These are phyloP conservation scores for Saposhnikovia divaricata DNA, from an alignment of 129 eudicot species.

Conservation along the genomic window DNA sequence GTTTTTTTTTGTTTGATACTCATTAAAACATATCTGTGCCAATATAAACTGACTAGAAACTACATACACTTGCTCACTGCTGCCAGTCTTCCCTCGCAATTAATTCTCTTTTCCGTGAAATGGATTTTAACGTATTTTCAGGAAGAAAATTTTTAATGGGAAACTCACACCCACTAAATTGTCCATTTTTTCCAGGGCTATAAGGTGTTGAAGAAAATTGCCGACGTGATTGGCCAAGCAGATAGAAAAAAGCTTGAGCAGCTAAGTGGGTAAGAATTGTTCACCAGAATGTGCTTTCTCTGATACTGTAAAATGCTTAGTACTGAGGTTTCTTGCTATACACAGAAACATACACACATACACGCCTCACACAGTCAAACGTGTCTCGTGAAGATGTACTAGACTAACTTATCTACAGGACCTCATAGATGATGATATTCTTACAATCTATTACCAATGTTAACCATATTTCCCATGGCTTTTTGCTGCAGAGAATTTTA, in stretches of 20 bases:
- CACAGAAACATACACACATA: neutral
- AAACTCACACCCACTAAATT: neutral
- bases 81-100: neutral
- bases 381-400: neutral
- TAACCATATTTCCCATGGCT: constrained; percentile 10
- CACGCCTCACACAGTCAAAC: neutral
- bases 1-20: neutral
- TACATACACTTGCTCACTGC: neutral
- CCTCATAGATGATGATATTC: neutral
- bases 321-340: neutral
- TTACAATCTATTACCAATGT: neutral
- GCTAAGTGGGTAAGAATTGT: constrained; percentile 67
- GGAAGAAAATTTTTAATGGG: neutral
- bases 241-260: constrained; percentile 62
- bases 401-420: neutral
- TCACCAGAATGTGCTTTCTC: constrained; percentile 4
- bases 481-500: constrained; percentile 78
- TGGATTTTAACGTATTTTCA: neutral
- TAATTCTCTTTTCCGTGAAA: neutral
- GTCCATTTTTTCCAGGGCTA: constrained; percentile 49
- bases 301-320: neutral
- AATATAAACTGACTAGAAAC: neutral
- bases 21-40: neutral
- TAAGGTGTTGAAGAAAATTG: constrained; percentile 81
- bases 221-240: constrained; percentile 70